These are phyloP conservation scores for Hordeum marinum DNA, from an alignment of 176 grass and related monocot genomes.

Conservation along the genomic window DNA sequence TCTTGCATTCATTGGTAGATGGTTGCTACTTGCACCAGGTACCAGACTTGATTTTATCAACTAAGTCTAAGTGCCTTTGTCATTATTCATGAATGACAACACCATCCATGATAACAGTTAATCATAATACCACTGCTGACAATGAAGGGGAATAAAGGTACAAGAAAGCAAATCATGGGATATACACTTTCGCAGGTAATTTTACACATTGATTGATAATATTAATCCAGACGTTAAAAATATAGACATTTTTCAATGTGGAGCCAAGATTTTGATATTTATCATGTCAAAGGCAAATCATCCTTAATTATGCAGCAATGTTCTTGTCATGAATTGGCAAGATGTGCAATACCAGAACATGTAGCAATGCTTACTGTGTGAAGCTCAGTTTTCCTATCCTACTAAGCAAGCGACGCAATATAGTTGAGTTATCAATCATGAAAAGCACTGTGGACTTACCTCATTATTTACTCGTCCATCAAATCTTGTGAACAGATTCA, in stretches of 20 bases:
- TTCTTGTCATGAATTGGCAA: background rate
- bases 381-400: background rate
- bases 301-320: background rate
- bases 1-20: constrained; percentile 23
- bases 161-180: background rate
- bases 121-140: background rate
- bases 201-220: background rate
- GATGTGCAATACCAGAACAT: constrained; percentile 7
- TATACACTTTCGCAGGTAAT: background rate
- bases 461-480: background rate
- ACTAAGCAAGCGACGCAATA: background rate
- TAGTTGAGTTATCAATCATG: background rate
- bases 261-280: background rate
- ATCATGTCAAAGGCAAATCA: background rate
- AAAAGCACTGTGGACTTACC: background rate
- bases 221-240: background rate
- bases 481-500: background rate
- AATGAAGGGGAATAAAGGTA: background rate
- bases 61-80: background rate
- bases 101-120: background rate
- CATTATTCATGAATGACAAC: constrained; percentile 16
- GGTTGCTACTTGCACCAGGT: constrained; percentile 12
- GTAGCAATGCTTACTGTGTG: background rate
- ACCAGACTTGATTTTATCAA: constrained; percentile 18
- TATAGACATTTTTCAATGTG: background rate